Conservation (phyloP, 148 eudicot genomes). For the Vaccinium myrtillus region DNA sequence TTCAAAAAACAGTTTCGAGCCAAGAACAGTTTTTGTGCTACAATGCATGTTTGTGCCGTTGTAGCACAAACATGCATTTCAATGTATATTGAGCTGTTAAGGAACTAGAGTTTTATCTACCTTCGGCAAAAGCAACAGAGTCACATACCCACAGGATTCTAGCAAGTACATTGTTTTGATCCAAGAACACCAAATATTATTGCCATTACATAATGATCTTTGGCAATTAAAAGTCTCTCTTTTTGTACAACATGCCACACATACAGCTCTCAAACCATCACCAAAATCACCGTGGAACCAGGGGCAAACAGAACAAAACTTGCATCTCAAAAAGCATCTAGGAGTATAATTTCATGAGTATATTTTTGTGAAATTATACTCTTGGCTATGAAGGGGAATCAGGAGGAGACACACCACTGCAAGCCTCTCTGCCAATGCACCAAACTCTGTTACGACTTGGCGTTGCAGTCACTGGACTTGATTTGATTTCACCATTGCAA, state of each 20-base stretch:
- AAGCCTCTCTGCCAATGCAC: slow-evolving; percentile 61
- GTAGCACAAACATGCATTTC: background rate
- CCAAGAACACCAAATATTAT: background rate
- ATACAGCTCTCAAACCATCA: background rate
- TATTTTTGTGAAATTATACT: background rate
- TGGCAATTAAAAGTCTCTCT: slow-evolving; percentile 1
- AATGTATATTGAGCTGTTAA: background rate
- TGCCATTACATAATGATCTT: background rate
- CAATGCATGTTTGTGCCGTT: no score
- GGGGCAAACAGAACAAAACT: background rate
- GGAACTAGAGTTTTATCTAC: background rate
- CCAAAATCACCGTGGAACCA: background rate
- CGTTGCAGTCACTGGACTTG: slow-evolving; percentile 55
- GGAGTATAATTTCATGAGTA: slow-evolving; percentile 7
- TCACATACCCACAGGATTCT: background rate
- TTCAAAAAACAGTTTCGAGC: no score
- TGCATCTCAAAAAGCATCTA: background rate
- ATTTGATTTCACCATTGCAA: slow-evolving; percentile 45
- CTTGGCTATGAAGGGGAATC: slow-evolving; percentile 33
- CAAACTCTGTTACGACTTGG: slow-evolving; percentile 59
- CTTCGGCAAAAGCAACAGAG: background rate
- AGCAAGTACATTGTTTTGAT: background rate
- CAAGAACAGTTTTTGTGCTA: no score
- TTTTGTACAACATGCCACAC: background rate
- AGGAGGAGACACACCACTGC: slow-evolving; percentile 38